Evolutionary conservation across 2,329 filamentous ascomycete species (phyloP), one percentile per base, ranked within the genome.

Genomic region (Phaeomoniella chlamydospora): DNA sequence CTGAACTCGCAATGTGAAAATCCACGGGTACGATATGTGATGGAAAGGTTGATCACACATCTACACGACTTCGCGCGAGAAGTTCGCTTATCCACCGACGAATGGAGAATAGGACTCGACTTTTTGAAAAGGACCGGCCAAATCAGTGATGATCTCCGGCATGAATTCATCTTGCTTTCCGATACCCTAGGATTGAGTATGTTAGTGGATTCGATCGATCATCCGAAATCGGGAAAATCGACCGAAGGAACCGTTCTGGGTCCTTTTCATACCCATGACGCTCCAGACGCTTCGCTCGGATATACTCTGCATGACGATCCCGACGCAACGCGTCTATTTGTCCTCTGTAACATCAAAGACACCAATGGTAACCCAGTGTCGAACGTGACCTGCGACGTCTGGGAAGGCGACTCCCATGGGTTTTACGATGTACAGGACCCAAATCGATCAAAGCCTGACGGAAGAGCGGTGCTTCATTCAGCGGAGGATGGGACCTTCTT

Each of bases 401-500:
- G 40, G 40, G 40, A 41, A 16, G 39, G 37, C 14, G 38, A 41
- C 16, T 38, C 37, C 3, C 39, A 39, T 13, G 40, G 40, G 15
- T 39, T 39, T 18, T 41, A 41, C 34, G 40, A 41, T 33, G 38
- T 41, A 33, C 40, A 41, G 29, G 34, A 41, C 16, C 37, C 40
- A 15, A 35, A 39, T 18, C 38, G 38, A 22, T 29, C 38, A n/a
- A 37, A 31, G 15, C 40, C 40, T 3, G 40, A 41, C 19, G 38
- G 40, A 34, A 37, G 40, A 2, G 37, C 37, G 4, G 38, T 41
- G 22, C 37, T 41, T 15, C 37, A 36, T 29, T 39, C 40, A 11
- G 40, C 37, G 12, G 31, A 34, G 16, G 18, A 37, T 29, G 40
- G 40, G 4, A 31, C 19, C 12, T 41, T 39, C 26, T 36, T 31